These are phyloP conservation scores for Neolentinus lepideus DNA, from an alignment of 1,284 basidiomycete genomes.

Conservation along the genomic window DNA sequence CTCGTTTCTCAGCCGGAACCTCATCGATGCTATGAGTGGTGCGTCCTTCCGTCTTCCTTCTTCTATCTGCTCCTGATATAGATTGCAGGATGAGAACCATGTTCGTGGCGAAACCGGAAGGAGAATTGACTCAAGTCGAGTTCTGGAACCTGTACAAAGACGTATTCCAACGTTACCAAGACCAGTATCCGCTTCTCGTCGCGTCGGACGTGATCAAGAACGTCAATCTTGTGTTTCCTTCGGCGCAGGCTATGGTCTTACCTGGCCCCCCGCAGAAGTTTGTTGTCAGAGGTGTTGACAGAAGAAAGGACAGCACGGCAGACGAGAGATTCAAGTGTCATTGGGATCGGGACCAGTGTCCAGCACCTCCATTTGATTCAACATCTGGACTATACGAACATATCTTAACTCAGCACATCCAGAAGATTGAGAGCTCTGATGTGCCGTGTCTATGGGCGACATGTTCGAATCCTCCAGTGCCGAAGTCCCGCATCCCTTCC, in stretches of 20 bases:
- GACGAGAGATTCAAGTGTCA: conserved; percentile 59
- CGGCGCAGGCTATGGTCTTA: conserved; percentile 79
- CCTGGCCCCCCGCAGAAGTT: conserved; percentile 64
- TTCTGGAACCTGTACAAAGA: conserved; percentile 88
- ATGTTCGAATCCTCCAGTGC: conserved; percentile 40
- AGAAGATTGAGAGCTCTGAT: conserved; percentile 33
- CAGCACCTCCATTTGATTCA: conserved; percentile 34
- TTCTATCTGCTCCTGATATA: conserved; percentile 4
- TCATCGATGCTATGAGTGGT: conserved; percentile 76
- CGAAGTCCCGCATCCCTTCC: conserved; percentile 44
- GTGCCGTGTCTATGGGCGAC: conserved; percentile 59
- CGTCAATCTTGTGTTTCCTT: conserved; percentile 70
- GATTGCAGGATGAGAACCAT: conserved; percentile 72
- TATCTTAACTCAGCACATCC: conserved; percentile 45
- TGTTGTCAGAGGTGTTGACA: conserved; percentile 72
- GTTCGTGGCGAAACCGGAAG: conserved; percentile 62
- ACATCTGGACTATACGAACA: conserved; percentile 64
- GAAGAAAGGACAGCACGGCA: conserved; percentile 48
- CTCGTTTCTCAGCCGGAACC: conserved; percentile 59
- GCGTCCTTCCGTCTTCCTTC: conserved; percentile 13
- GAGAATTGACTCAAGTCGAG: conserved; percentile 83
- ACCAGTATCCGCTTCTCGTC: conserved; percentile 52
- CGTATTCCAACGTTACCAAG: conserved; percentile 48
- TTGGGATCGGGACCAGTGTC: conserved; percentile 58
- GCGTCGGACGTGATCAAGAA: conserved; percentile 88